Conservation (phyloP, 2,329 filamentous ascomycete species). For the Aspergillus sergii region DNA sequence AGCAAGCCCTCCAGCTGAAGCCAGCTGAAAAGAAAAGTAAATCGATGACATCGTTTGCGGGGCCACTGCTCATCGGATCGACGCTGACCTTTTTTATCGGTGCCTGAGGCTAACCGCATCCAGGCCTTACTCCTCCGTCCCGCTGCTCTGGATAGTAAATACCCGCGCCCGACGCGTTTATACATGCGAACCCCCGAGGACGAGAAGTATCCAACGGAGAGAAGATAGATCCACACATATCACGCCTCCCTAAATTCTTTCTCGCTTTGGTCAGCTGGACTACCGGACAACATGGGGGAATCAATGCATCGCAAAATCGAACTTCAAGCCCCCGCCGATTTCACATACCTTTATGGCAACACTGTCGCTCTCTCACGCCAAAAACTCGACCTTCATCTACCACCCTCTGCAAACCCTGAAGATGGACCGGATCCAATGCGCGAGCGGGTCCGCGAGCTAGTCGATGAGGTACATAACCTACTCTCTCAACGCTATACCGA, state of each 20-base stretch:
- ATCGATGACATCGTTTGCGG: constrained; percentile 27
- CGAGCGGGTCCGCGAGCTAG: constrained; percentile 44
- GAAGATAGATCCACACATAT: neutral
- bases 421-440: constrained; percentile 46
- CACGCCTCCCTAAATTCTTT: neutral
- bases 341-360: constrained; percentile 52
- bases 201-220: neutral
- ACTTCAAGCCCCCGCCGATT: constrained; percentile 53
- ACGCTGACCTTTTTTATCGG: neutral
- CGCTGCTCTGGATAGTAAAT: neutral
- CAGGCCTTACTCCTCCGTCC: neutral
- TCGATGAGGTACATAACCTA: constrained; percentile 39
- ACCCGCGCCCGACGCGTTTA: constrained; percentile 8
- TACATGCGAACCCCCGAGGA: neutral
- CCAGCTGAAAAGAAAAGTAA: constrained; percentile 2
- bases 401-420: constrained; percentile 45
- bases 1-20: neutral
- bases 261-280: neutral
- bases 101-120: constrained; percentile 17
- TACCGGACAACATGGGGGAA: neutral
- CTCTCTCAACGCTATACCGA: neutral
- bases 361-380: constrained; percentile 46
- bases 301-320: constrained; percentile 51
- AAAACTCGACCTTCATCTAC: constrained; percentile 53
- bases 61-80: constrained; percentile 8